Evolutionary conservation across 257 asterid species (phyloP).

Genomic region (Verbena officinalis): DNA sequence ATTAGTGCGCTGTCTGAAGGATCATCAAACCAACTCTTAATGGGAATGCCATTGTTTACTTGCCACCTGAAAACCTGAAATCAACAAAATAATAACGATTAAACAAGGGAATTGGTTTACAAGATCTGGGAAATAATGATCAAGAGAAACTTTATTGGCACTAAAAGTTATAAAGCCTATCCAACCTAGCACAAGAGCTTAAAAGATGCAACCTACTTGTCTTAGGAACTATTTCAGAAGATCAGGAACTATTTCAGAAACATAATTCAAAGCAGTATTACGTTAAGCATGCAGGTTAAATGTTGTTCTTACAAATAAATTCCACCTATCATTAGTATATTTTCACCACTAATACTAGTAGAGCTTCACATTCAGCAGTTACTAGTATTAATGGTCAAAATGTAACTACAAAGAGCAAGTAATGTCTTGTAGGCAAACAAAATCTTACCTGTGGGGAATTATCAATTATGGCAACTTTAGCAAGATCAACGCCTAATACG

Average conservation of each 20-base stretch:
- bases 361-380: too few species aligned
- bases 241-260: not conserved
- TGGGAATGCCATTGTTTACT: conserved; percentile 97
- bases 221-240: conserved; percentile 5
- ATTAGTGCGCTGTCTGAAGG: conserved; percentile 78
- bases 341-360: not conserved
- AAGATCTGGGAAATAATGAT: conserved; percentile 10
- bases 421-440: conserved; percentile 10
- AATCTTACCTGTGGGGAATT: conserved; percentile 88
- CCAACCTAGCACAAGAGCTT: conserved; percentile 23
- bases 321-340: conserved; percentile 17
- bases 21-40: conserved; percentile 97
- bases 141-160: conserved; percentile 4
- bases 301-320: not conserved
- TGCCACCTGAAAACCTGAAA: conserved; percentile 92
- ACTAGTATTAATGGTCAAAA: too few species aligned
- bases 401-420: conserved; percentile 13
- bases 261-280: not conserved
- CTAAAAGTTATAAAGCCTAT: conserved; percentile 2
- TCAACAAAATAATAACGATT: conserved; percentile 27
- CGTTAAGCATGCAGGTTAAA: conserved; percentile 7
- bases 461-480: conserved; percentile 87
- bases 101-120: conserved; percentile 21
- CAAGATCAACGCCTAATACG: conserved; percentile 91
- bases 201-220: conserved; percentile 15